Evolutionary conservation across 106 monocot genomes (phyloP), one percentile per base, ranked within the genome.

Genomic region (Hemerocallis citrina): DNA sequence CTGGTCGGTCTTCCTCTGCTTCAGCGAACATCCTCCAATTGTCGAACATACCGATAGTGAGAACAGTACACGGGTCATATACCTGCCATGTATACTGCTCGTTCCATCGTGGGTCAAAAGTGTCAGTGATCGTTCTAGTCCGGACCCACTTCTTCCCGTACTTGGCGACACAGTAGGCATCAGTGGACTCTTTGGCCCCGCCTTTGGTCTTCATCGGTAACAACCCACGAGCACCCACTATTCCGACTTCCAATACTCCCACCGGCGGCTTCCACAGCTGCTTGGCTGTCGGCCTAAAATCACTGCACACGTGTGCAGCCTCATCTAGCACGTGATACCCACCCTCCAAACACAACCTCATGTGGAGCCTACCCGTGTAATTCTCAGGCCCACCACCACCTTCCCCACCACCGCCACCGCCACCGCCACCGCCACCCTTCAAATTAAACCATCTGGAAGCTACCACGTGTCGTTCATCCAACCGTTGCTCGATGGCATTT

Each of bases 131-230:
- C 55, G 96, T 96, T 35, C 96, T 69, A 0, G 96, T 96, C 20
- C 96, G 80, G 9, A 91, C 81, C 95, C 96, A 96, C 40, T 96
- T 96, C 77, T 96, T 96, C 3, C 96, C 96, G 65, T 96, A 96
- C 81, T 96, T 96, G 36, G 84, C 96, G 10, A 91, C 78, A 51
- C 90, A 90, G 77, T 91, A 96, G 15, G 90, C 86, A 51, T 96
- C 96, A 8, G 96, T 96, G 37, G 96, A 84, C 5, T 91, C 96
- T 66, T 87, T 96, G 36, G 60, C 77, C 0, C 87, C 84, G 22
- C 76, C 72, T 42, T 91, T 96, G 45, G 83, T 85, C 79, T 96
- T 96, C 96, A 96, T 96, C n/a, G 96, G 96, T 15, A 91, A 84
- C 21, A 96, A 66, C 1, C 84, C 84, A 0, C 95, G 73, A 15